These are phyloP conservation scores for Maudiozyma pseudohumilis DNA, from an alignment of 805 yeast genomes.

Conservation along the genomic window DNA sequence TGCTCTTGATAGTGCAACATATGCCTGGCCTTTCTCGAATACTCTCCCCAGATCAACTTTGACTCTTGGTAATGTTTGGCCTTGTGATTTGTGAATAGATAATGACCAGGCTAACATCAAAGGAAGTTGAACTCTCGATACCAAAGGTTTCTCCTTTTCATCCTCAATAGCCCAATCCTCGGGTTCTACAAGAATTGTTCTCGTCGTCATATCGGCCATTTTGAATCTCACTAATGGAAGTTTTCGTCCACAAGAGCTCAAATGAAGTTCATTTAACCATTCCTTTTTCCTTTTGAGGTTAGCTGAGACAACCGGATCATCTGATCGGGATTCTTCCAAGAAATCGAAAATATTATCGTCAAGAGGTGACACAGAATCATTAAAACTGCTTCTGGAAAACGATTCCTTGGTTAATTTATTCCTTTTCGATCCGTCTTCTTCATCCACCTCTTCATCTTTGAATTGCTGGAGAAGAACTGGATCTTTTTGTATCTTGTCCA, in stretches of 20 bases:
- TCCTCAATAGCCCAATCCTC: constrained; percentile 79
- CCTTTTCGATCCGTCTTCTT: constrained; percentile 15
- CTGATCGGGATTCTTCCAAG: constrained; percentile 25
- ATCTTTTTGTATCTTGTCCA: constrained; percentile 10
- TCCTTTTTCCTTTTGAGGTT: constrained; percentile 40
- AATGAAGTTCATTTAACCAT: constrained; percentile 35
- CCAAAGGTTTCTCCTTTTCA: constrained; percentile 56
- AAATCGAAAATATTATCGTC: constrained; percentile 45
- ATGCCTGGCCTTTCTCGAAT: constrained; percentile 91
- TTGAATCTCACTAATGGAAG: constrained; percentile 74
- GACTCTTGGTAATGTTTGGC: constrained; percentile 72
- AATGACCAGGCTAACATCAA: constrained; percentile 92
- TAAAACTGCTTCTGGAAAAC: constrained; percentile 11
- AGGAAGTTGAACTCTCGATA: constrained; percentile 72
- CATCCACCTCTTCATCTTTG: constrained; percentile 9
- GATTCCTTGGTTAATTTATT: constrained; percentile 17
- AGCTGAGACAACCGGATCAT: constrained; percentile 18
- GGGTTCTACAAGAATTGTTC: constrained; percentile 71
- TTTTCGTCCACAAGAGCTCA: constrained; percentile 36
- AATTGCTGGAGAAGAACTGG: constrained; percentile 9
- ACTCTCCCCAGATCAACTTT: constrained; percentile 65
- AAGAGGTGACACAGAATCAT: constrained; percentile 14
- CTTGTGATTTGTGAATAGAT: constrained; percentile 93
- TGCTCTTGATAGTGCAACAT: constrained; percentile 91
- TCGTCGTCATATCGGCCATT: constrained; percentile 56